A percentile compares a stretch with the other conserved stretches of the same genome.
phyloP scores from a whole-genome alignment of 1,284 basidiomycete genomes.

The Acaromyces ingoldii region DNA sequence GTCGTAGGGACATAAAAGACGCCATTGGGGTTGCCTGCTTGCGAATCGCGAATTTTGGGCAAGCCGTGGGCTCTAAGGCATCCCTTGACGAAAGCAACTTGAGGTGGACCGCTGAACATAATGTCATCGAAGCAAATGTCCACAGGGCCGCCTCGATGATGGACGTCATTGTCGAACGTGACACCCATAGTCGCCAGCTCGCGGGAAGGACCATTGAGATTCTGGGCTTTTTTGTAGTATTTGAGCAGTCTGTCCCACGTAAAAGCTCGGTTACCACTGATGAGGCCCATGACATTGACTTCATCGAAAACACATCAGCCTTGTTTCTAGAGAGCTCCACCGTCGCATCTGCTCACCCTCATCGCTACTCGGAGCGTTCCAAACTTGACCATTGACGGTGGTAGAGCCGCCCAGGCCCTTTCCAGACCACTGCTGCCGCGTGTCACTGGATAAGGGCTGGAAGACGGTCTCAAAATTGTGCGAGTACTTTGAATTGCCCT shows the following conservation, averaged over 20 bases:
- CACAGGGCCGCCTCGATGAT: slow-evolving; percentile 59
- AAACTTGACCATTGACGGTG: slow-evolving; percentile 62
- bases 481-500: neutral
- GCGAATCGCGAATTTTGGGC: slow-evolving; percentile 56
- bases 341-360: slow-evolving; percentile 61
- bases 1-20: slow-evolving; percentile 52
- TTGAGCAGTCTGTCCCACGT: slow-evolving; percentile 59
- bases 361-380: slow-evolving; percentile 59
- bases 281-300: too few species aligned
- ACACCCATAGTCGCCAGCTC: slow-evolving; percentile 58
- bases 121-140: slow-evolving; percentile 54
- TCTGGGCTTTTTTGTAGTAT: slow-evolving; percentile 61
- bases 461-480: slow-evolving; percentile 58
- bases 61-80: slow-evolving; percentile 58
- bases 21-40: slow-evolving; percentile 60
- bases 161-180: slow-evolving; percentile 54
- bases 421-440: slow-evolving; percentile 55
- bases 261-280: slow-evolving; percentile 57
- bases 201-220: slow-evolving; percentile 59
- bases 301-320: too few species aligned
- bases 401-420: slow-evolving; percentile 62
- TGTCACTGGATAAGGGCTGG: slow-evolving; percentile 25
- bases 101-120: slow-evolving; percentile 62
- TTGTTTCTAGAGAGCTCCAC: slow-evolving; percentile 57
- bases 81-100: slow-evolving; percentile 57